Percentiles rank a stretch among this genome's conserved stretches.
Evolutionary conservation across 495 filamentous ascomycete genomes (phyloP).

Genomic region (Penicillium soppii): DNA sequence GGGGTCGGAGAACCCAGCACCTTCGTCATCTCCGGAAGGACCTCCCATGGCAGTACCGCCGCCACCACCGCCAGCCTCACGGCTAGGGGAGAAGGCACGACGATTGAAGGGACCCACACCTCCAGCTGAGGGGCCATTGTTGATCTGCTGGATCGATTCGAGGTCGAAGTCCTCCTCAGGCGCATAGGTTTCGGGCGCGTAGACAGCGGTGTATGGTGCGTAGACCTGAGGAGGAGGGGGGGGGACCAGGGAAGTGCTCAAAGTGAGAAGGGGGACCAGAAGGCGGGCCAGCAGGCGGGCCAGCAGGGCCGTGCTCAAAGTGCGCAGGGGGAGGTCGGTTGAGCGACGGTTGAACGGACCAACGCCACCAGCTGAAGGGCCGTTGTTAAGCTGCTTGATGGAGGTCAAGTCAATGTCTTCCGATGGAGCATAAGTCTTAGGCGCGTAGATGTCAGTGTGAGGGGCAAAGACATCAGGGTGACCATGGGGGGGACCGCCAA

Average conservation of each 20-base stretch:
- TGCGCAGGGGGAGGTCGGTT: background rate
- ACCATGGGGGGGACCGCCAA: too few relatives aligned
- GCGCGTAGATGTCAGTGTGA: background rate
- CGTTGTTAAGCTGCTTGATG: background rate
- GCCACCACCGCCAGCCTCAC: background rate
- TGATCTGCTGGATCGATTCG: background rate
- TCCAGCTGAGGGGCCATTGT: background rate
- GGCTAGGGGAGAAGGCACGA: slow-evolving; percentile 19
- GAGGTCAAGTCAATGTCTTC: background rate
- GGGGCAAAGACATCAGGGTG: background rate
- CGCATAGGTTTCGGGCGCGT: background rate
- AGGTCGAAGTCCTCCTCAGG: background rate
- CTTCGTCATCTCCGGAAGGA: slow-evolving; percentile 25
- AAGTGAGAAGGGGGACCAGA: background rate
- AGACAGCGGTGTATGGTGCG: background rate
- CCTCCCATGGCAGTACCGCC: slow-evolving; percentile 18
- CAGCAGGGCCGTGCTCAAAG: too few relatives aligned
- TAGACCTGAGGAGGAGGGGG: too few relatives aligned
- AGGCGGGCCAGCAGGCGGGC: too few relatives aligned
- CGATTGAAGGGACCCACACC: slow-evolving; percentile 7
- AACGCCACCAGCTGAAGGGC: background rate
- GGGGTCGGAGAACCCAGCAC: slow-evolving; percentile 7
- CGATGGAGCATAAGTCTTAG: background rate
- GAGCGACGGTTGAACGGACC: background rate
- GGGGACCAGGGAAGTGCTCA: too few relatives aligned